These are phyloP conservation scores for Gossypioides kirkii DNA, from an alignment of 345 rosid genomes.

Conservation along the genomic window DNA sequence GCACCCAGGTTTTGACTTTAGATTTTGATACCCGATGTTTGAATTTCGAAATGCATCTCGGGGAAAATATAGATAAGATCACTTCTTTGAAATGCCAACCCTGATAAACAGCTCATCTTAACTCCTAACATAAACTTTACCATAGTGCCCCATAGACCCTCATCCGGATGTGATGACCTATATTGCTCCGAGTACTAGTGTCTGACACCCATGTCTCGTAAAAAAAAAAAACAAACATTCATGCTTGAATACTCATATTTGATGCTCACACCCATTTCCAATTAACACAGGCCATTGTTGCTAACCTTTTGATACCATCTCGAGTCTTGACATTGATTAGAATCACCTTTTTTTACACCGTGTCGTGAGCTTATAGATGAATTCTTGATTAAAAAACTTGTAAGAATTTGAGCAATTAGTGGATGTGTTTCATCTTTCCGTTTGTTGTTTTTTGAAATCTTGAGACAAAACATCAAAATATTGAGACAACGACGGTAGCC, in stretches of 20 bases:
- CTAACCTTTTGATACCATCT: background rate
- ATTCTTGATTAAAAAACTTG: background rate
- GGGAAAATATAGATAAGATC: constrained; percentile 15
- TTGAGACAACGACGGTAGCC: background rate
- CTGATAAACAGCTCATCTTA: constrained; percentile 14
- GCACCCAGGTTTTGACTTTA: background rate
- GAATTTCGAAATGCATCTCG: constrained; percentile 1
- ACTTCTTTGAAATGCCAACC: constrained; percentile 15
- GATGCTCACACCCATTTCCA: background rate
- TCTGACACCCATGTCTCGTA: background rate
- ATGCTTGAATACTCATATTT: background rate
- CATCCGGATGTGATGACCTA: constrained; percentile 6
- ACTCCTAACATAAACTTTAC: constrained; percentile 5
- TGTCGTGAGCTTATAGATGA: background rate
- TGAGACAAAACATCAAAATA: background rate
- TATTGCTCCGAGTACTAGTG: background rate
- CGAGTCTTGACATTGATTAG: constrained; percentile 2
- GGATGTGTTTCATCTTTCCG: background rate
- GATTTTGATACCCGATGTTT: constrained; percentile 6
- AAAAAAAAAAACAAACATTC: background rate
- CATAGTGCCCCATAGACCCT: constrained; percentile 14
- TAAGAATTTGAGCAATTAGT: background rate
- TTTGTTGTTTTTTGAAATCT: background rate
- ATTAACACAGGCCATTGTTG: background rate
- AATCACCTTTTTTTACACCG: background rate